Base-by-base conservation (phyloP, 345 rosid genomes). In the Physaria fendleri region DNA sequence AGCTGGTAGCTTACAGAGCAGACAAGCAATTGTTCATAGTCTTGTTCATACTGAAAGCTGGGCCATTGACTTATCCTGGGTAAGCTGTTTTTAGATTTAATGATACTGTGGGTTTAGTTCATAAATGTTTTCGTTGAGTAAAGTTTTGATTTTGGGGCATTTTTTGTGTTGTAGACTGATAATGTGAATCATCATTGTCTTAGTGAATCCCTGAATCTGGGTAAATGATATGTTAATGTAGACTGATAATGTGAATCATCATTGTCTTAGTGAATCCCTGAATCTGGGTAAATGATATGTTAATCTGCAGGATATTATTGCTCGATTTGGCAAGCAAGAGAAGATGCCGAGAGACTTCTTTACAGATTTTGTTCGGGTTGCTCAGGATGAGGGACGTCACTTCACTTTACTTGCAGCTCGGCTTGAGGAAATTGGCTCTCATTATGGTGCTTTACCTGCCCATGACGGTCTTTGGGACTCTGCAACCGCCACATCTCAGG, bases 381-480 rank as follows among this genome's bases (percentile, higher is more conserved):
- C 95, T 46, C 96, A 84, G 66, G 98, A 91, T 24, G 96, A 91
- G 71, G 92, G 96, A 2, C 80, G 92, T 4, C 98, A 87, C 72
- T 91, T 91, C 52, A 77, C 81, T 54, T 78, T 88, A 32, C 90
- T 91, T 59, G 90, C 87, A 2, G 79, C 80, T 46, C 75, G 92
- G 13, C 74, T 91, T 20, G 71, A 84, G 77, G 87, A 84, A 61
- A 57, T 88, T 33, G 92, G 95, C 16, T 88, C 84, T 64, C 73
- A 39, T 58, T 92, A 92, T 51, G 96, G 96, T 59, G 87, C 85
- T 9, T 76, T 88, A 21, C 90, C 93, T n/a, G 95, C 92, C 21
- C 96, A 85, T 71, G 96, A 92, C 6, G 96, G 95, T 53, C 88
- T 84, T 40, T 88, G 93, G 93, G 93, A 81, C 69, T 88, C 93